Conservation (phyloP, 2,329 filamentous ascomycete genomes). For the Beauveria rudraprayagi region DNA sequence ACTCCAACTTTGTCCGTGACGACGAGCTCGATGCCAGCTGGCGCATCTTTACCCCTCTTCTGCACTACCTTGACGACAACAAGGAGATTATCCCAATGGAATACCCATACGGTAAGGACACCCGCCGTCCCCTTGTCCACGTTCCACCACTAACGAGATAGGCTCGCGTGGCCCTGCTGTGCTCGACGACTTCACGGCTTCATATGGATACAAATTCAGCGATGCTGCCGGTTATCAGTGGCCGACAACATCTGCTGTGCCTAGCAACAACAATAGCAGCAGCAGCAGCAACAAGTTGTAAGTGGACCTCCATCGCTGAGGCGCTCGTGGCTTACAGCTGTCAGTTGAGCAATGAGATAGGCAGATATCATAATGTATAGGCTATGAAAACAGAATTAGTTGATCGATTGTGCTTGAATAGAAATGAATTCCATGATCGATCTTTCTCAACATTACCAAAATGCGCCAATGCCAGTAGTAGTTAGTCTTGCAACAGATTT, state of each 20-base stretch:
- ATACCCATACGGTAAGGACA: conserved; percentile 85
- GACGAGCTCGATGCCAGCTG: conserved; percentile 96
- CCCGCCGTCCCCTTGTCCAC: neutral
- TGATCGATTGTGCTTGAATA: conserved; percentile 1
- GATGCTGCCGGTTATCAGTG: conserved; percentile 94
- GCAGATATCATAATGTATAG: conserved; percentile 10
- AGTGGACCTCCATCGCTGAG: conserved; percentile 26
- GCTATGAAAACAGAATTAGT: conserved; percentile 1
- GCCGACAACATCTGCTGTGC: conserved; percentile 65
- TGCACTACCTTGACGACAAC: conserved; percentile 98
- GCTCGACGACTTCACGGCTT: conserved; percentile 94
- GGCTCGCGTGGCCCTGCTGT: conserved; percentile 94
- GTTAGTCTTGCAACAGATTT: neutral
- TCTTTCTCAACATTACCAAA: neutral
- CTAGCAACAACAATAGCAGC: conserved; percentile 57
- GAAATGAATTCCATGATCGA: neutral
- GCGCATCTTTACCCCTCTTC: conserved; percentile 94
- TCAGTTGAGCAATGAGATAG: conserved; percentile 1
- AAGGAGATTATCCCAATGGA: conserved; percentile 99
- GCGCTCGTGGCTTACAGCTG: neutral
- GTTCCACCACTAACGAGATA: conserved; percentile 31
- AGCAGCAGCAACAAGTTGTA: conserved; percentile 67
- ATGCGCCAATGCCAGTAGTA: neutral
- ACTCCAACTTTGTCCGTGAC: conserved; percentile 98
- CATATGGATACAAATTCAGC: conserved; percentile 98